Evolutionary conservation across 129 eudicot species (phyloP).

Genomic region (Flaveria sonorensis): DNA sequence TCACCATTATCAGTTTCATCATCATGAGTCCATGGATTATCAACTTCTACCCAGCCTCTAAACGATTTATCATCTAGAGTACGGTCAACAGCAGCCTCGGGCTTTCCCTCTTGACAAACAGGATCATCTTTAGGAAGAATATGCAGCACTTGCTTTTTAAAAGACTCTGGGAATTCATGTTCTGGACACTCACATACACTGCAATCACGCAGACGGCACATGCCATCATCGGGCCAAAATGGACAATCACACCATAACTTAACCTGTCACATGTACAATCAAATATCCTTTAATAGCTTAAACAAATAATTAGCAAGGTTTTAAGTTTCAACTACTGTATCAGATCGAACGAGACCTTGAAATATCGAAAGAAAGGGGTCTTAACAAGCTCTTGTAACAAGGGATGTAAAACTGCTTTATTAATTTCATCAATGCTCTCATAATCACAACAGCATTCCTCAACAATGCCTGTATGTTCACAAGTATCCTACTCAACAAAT

Average conservation of each 20-base stretch:
- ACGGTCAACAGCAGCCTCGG: conserved; percentile 88
- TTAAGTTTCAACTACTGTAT: not conserved
- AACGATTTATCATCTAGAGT: conserved; percentile 76
- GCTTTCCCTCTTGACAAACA: conserved; percentile 91
- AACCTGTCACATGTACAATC: conserved; percentile 47
- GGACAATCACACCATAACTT: conserved; percentile 98
- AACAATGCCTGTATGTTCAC: conserved; percentile 56
- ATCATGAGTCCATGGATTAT: conserved; percentile 94
- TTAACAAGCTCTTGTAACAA: conserved; percentile 79
- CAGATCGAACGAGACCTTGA: conserved; percentile 54
- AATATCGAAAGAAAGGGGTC: conserved; percentile 90
- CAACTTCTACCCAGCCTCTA: conserved; percentile 86
- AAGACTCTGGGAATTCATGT: conserved; percentile 76
- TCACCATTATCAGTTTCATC: conserved; percentile 95
- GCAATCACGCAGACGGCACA: conserved; percentile 90
- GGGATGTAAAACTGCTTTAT: conserved; percentile 67
- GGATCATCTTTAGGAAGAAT: conserved; percentile 65
- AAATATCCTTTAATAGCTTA: not conserved
- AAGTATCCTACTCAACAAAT: conserved; percentile 58
- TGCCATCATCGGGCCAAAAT: conserved; percentile 97
- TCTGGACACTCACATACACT: conserved; percentile 97
- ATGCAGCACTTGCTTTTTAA: conserved; percentile 46
- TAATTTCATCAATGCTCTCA: conserved; percentile 67
- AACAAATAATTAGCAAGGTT: not conserved
- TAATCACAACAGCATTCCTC: conserved; percentile 95